phyloP scores from a whole-genome alignment of 805 yeast genomes.

The Vanderwaltozyma yarrowii region DNA sequence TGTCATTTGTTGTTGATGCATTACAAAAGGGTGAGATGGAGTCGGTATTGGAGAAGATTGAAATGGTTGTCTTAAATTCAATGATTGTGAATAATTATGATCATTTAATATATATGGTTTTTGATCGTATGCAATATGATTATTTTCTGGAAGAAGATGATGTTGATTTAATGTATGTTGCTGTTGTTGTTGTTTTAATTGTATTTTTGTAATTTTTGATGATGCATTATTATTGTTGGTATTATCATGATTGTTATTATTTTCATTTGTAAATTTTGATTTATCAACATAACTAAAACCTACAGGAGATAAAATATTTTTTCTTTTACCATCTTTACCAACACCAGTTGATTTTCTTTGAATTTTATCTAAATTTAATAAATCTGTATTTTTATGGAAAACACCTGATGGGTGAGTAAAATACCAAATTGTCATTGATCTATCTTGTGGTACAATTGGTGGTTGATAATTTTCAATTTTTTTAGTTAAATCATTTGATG shows the following conservation, averaged over 20 bases:
- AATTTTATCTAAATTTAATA: slow-evolving; percentile 16
- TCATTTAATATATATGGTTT: neutral
- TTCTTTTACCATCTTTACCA: slow-evolving; percentile 25
- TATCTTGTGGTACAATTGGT: slow-evolving; percentile 3
- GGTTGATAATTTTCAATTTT: neutral
- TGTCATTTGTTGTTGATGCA: too few relatives aligned
- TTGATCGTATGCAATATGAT: neutral
- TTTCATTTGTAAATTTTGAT: neutral
- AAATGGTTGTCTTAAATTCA: neutral
- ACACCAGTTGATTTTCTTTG: slow-evolving; percentile 25
- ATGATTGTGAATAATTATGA: neutral
- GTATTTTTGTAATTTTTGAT: neutral
- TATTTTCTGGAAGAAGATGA: too few relatives aligned
- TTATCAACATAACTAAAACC: slow-evolving; percentile 18
- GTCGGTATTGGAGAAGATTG: slow-evolving; percentile 4
- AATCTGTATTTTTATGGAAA: slow-evolving; percentile 17
- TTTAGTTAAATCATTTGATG: neutral
- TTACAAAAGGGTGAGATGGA: slow-evolving; percentile 1
- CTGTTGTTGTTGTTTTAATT: neutral
- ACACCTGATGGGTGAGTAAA: slow-evolving; percentile 25
- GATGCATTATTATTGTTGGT: slow-evolving; percentile 1
- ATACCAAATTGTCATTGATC: slow-evolving; percentile 15
- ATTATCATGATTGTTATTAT: neutral
- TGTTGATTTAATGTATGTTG: neutral
- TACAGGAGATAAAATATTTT: slow-evolving; percentile 22